Percentiles rank a stretch among this genome's conserved stretches.
Evolutionary conservation across 2,329 filamentous ascomycete genomes (phyloP).

Genomic region (Acrocalymma vagum): DNA sequence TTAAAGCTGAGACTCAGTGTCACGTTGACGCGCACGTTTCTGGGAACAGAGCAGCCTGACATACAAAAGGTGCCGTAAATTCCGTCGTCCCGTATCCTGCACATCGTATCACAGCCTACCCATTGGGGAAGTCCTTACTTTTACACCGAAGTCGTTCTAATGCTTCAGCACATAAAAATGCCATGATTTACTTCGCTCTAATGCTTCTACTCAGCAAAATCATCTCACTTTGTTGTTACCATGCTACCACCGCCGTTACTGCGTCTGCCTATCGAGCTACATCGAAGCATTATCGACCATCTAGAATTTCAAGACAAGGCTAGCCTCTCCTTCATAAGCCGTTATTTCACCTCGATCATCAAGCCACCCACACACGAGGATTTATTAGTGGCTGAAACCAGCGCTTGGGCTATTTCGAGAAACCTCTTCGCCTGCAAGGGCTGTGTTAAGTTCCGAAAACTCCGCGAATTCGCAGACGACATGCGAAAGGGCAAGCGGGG

Average conservation of each 20-base stretch:
- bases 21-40: slow-evolving; percentile 3
- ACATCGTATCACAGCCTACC: no score
- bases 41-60: no score
- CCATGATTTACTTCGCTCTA: no score
- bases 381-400: slow-evolving; percentile 29
- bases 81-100: no score
- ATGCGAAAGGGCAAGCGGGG: slow-evolving; percentile 39
- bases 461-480: slow-evolving; percentile 31
- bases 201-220: no score
- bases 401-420: slow-evolving; percentile 24
- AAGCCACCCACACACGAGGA: slow-evolving; percentile 25
- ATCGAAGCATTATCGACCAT: slow-evolving; percentile 26
- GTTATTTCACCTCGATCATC: slow-evolving; percentile 28
- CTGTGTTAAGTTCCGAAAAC: slow-evolving; percentile 27
- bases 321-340: slow-evolving; percentile 22
- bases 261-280: slow-evolving; percentile 34
- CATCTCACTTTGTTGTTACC: no score
- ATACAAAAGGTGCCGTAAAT: no score
- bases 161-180: no score
- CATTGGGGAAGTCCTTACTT: no score
- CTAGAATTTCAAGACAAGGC: slow-evolving; percentile 31
- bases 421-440: slow-evolving; percentile 32
- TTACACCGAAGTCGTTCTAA: no score
- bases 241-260: slow-evolving; percentile 26
- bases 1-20: slow-evolving; percentile 2